These are phyloP conservation scores for Fusarium scirpi DNA, from an alignment of 2,329 filamentous ascomycete genomes.

Conservation along the genomic window DNA sequence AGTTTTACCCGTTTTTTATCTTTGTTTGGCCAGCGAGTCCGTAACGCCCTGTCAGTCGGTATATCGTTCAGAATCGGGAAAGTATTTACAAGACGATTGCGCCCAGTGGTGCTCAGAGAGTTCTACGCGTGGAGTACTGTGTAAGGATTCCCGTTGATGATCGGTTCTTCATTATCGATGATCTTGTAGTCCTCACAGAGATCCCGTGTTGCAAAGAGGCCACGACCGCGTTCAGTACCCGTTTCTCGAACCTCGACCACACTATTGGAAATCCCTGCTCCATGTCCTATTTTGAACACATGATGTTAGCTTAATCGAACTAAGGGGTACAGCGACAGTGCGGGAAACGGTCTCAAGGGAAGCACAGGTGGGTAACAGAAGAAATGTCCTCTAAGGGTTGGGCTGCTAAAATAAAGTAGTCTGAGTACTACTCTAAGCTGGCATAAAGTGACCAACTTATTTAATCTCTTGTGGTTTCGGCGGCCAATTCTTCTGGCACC, in stretches of 20 bases:
- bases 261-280: background rate
- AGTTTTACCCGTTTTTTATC: rapidly evolving
- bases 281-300: background rate
- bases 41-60: background rate
- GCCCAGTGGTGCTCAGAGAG: background rate
- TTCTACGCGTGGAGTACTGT: conserved; percentile 33
- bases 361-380: background rate
- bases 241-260: conserved; percentile 22
- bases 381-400: no score
- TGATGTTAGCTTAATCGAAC: background rate
- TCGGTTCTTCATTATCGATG: conserved; percentile 36
- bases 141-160: conserved; percentile 24
- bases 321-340: background rate
- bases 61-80: conserved; percentile 34
- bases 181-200: conserved; percentile 25
- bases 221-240: conserved; percentile 7
- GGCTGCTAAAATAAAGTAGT: no score
- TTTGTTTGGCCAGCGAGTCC: background rate
- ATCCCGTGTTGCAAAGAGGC: conserved; percentile 37
- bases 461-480: no score
- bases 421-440: background rate
- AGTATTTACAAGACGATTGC: background rate
- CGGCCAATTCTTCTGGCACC: background rate
- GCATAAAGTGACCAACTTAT: no score
- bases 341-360: background rate